Conservation (phyloP, 805 yeast species). For the Candida ortonii region DNA sequence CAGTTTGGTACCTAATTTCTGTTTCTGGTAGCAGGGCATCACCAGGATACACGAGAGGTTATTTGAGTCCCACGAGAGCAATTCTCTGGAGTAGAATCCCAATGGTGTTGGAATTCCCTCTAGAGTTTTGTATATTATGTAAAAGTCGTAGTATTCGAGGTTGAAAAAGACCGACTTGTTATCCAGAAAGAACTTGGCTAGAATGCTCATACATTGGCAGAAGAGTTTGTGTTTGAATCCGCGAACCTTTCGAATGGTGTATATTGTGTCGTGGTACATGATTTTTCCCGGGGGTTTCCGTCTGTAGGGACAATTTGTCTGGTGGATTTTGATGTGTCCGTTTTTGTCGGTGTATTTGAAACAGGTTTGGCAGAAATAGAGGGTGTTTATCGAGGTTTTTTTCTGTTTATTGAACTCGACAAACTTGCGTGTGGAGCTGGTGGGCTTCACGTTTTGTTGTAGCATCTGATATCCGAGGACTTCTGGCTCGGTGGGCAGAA, state of each 20-base stretch:
- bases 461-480: conserved; percentile 43
- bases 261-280: conserved; percentile 58
- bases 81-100: conserved; percentile 92
- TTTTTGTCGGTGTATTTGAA: conserved; percentile 68
- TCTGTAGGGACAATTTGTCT: conserved; percentile 39
- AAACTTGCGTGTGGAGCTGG: conserved; percentile 19
- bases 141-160: conserved; percentile 78
- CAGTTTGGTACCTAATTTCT: conserved; percentile 70
- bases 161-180: conserved; percentile 85
- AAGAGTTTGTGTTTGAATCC: conserved; percentile 64
- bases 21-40: conserved; percentile 88
- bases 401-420: conserved; percentile 15
- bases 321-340: conserved; percentile 49
- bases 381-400: conserved; percentile 53
- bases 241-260: conserved; percentile 61
- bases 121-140: conserved; percentile 58
- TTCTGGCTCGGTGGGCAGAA: conserved; percentile 43
- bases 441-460: conserved; percentile 22
- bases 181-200: conserved; percentile 85
- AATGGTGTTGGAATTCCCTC: conserved; percentile 50
- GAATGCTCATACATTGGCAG: conserved; percentile 78
- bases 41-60: conserved; percentile 89
- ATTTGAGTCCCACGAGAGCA: conserved; percentile 72
- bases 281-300: conserved; percentile 58
- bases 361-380: conserved; percentile 78